Conservation (phyloP, 2,329 filamentous ascomycete species). For the Madurella mycetomatis region DNA sequence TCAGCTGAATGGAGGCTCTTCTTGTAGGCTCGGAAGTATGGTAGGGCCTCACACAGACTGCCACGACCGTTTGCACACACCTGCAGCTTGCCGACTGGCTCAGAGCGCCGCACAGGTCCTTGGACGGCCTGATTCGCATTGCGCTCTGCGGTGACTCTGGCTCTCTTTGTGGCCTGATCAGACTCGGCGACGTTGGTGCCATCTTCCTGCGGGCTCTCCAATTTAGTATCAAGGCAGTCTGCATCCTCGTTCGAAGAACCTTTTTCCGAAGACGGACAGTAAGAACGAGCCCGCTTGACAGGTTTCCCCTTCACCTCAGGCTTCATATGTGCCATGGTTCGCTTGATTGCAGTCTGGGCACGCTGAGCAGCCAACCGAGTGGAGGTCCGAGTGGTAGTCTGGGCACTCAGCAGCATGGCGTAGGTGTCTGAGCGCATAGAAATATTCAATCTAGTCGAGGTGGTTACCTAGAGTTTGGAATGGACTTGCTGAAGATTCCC, state of each 20-base stretch:
- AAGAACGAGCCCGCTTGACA: background rate
- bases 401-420: background rate
- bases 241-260: background rate
- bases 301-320: background rate
- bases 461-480: background rate
- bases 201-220: background rate
- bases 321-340: background rate
- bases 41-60: constrained; percentile 58
- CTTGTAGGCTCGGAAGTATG: constrained; percentile 59
- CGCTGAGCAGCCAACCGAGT: constrained; percentile 3
- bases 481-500: background rate
- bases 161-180: no score
- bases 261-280: background rate
- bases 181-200: no score
- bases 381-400: background rate
- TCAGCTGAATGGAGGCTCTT: constrained; percentile 51
- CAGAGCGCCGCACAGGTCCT: background rate
- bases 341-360: constrained; percentile 5
- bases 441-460: background rate
- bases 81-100: background rate
- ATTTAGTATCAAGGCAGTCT: background rate
- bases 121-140: no score
- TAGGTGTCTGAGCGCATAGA: background rate
- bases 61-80: constrained; percentile 57
- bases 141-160: no score